phyloP scores from a whole-genome alignment of 2,329 filamentous ascomycete species.

The Ascochyta fabae region DNA sequence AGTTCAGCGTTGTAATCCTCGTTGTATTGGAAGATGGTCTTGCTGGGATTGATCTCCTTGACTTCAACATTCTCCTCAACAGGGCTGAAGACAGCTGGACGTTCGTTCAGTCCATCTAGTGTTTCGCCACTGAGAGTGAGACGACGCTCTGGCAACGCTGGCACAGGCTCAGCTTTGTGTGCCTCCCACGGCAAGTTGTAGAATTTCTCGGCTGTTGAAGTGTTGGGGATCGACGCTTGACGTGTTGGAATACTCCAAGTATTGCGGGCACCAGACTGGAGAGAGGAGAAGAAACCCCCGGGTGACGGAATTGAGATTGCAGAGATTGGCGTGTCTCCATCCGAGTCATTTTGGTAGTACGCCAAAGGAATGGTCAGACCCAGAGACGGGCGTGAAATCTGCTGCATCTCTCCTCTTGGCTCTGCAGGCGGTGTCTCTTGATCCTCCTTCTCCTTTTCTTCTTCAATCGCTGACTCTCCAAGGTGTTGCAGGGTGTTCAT shows the following conservation, averaged over 20 bases:
- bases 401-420: constrained; percentile 66
- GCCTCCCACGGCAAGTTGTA: constrained; percentile 80
- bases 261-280: constrained; percentile 75
- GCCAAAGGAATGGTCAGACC: constrained; percentile 36
- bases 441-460: constrained; percentile 24
- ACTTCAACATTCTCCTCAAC: constrained; percentile 53
- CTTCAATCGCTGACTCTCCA: constrained; percentile 52
- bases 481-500: constrained; percentile 78
- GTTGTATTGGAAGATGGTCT: constrained; percentile 75
- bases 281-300: constrained; percentile 86
- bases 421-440: constrained; percentile 47
- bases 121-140: constrained; percentile 44
- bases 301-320: constrained; percentile 89
- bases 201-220: constrained; percentile 89
- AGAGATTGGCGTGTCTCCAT: constrained; percentile 69
- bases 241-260: constrained; percentile 73
- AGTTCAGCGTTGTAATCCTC: constrained; percentile 77
- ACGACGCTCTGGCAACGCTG: constrained; percentile 27
- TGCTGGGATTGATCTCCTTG: constrained; percentile 65
- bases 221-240: constrained; percentile 69
- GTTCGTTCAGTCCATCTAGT: constrained; percentile 42
- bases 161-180: constrained; percentile 26
- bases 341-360: constrained; percentile 44
- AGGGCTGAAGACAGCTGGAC: constrained; percentile 39
- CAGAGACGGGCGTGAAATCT: constrained; percentile 61